These are phyloP conservation scores for Hypoxylon sp. DNA, from an alignment of 2,329 filamentous ascomycete genomes.

Conservation along the genomic window DNA sequence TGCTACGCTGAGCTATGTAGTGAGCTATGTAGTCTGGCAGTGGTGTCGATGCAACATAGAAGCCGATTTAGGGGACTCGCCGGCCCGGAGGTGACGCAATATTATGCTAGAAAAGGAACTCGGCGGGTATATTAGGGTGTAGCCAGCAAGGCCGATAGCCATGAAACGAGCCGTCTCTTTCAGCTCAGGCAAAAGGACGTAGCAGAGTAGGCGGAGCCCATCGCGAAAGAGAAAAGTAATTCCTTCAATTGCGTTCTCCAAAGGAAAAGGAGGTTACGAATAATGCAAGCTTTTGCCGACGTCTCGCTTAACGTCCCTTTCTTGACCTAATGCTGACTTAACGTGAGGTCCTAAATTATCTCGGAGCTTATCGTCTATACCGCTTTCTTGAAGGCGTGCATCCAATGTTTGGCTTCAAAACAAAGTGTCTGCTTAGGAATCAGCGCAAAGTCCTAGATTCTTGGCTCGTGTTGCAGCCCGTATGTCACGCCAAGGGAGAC, in stretches of 20 bases:
- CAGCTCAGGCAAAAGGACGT: background rate
- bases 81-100: slow-evolving; percentile 31
- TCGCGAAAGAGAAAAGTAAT: background rate
- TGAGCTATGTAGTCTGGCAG: background rate
- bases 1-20: slow-evolving; percentile 14
- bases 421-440: background rate
- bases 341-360: background rate
- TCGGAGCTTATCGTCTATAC: background rate
- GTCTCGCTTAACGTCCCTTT: slow-evolving; percentile 4
- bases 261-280: background rate
- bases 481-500: background rate
- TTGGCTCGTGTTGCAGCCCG: background rate
- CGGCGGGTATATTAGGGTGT: slow-evolving; percentile 18
- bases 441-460: slow-evolving; percentile 2
- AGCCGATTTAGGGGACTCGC: slow-evolving; percentile 29
- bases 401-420: background rate
- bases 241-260: background rate
- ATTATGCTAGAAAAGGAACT: slow-evolving; percentile 9
- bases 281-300: background rate
- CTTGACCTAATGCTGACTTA: background rate
- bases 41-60: slow-evolving; percentile 33
- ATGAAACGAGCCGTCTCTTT: background rate
- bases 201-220: background rate
- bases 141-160: background rate
- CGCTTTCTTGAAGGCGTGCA: background rate